These are phyloP conservation scores for Vicia villosa DNA, from an alignment of 306 rosid species.

Conservation along the genomic window DNA sequence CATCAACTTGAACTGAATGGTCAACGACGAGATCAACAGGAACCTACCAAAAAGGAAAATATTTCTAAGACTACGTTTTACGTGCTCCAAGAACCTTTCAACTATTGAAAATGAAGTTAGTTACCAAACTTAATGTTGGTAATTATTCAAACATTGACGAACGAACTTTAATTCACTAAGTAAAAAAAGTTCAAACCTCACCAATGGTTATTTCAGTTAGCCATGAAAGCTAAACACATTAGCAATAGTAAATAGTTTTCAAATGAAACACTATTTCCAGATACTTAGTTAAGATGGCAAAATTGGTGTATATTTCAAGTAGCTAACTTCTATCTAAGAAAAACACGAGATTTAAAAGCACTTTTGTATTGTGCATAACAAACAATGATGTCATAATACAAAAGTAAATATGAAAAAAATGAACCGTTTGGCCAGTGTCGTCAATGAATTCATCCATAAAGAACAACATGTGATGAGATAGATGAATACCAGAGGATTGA, in stretches of 20 bases:
- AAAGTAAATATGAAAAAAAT: not conserved
- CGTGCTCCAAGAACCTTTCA: conserved; percentile 5
- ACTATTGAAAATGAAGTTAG: conserved; percentile 12
- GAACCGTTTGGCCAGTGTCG: conserved; percentile 16
- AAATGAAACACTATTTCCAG: conserved; percentile 17
- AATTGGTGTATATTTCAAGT: not conserved
- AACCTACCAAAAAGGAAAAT: conserved; percentile 52
- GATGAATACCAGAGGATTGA: conserved; percentile 79
- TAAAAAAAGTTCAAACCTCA: conserved; percentile 23
- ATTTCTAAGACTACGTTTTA: not conserved
- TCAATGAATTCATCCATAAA: conserved; percentile 20
- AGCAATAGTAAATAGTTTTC: conserved; percentile 24
- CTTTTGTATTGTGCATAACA: not conserved
- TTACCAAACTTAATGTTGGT: conserved; percentile 4
- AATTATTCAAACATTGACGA: conserved; percentile 11
- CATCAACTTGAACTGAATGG: conserved; percentile 96
- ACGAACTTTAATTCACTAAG: not conserved
- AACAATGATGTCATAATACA: conserved; percentile 1
- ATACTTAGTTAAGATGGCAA: not conserved
- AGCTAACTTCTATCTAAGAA: not conserved
- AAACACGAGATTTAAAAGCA: not conserved
- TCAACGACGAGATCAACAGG: conserved; percentile 96
- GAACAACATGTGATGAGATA: conserved; percentile 16
- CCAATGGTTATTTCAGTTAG: conserved; percentile 20
- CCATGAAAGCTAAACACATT: conserved; percentile 1